phyloP scores from a whole-genome alignment of 2,329 filamentous ascomycete species.

The Penicillium sclerotigenum region DNA sequence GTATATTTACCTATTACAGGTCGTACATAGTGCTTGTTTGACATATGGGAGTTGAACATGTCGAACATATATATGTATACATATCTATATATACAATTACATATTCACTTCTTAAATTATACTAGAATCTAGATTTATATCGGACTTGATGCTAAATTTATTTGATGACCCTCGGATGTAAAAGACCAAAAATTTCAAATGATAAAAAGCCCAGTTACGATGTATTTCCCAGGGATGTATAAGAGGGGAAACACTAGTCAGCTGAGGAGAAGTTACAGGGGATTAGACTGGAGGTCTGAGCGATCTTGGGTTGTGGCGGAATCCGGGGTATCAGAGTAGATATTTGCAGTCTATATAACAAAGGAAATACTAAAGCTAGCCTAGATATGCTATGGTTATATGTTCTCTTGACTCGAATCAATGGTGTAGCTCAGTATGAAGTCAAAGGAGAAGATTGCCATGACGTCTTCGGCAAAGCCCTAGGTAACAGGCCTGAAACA shows the following conservation, averaged over 20 bases:
- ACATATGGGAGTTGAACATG: neutral
- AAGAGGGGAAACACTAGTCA: neutral
- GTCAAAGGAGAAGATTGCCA: constrained; percentile 7
- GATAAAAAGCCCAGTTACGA: neutral
- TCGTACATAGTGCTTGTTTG: too few relatives aligned
- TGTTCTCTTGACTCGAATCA: neutral
- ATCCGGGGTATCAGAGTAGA: neutral
- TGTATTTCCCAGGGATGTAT: neutral
- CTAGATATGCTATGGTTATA: neutral
- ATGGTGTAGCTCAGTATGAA: constrained; percentile 1
- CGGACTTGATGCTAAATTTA: too few relatives aligned
- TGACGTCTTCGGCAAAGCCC: constrained; percentile 27
- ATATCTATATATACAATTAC: neutral
- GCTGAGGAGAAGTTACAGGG: constrained; percentile 10
- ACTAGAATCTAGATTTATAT: neutral
- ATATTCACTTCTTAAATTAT: neutral
- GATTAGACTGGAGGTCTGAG: constrained; percentile 1
- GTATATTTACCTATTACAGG: too few relatives aligned
- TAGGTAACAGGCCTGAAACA: constrained; percentile 16
- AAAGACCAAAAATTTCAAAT: neutral
- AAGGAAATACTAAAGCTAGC: neutral
- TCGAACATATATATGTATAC: neutral
- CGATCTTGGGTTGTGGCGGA: neutral
- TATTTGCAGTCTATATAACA: neutral
- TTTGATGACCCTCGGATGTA: neutral